Evolutionary conservation across 1,284 basidiomycete species (phyloP), one percentile per base, ranked within the genome.

Genomic region (Rhodofomes roseus): DNA sequence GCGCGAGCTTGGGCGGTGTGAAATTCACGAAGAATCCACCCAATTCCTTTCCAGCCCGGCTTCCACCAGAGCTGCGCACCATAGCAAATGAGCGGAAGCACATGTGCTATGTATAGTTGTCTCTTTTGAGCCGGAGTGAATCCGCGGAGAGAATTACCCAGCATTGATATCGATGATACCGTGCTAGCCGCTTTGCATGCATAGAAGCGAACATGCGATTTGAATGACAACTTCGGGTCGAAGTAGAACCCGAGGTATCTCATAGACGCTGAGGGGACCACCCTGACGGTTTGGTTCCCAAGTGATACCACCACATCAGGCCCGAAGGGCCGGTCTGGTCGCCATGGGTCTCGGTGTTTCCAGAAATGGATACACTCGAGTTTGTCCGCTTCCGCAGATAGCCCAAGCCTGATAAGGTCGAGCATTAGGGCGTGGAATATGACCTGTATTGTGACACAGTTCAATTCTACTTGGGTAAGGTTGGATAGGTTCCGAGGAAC

Each of bases 71-170:
- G 57, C 18, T 60, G 58, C 0, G 56, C 59, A 4, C 65, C 65
- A 34, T 67, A 65, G 1, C 71, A 67, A 43, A 77, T 66, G 16
- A 73, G 65, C 0, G 75, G 71, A 2, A 71, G 29, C 0, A 78
- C 65, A 50, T 71, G 72, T 0, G 72, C 60, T 2, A 64, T 63
- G 66, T 74, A 77, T n/a, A n/a, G n/a, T n/a, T n/a, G n/a, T n/a
- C n/a, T n/a, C n/a, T n/a, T n/a, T n/a, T n/a, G n/a, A n/a, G n/a
- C n/a, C n/a, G n/a, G n/a, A n/a, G n/a, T n/a, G n/a, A n/a, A n/a
- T n/a, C n/a, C n/a, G n/a, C n/a, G n/a, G n/a, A n/a, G n/a, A n/a
- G n/a, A n/a, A n/a, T n/a, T n/a, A n/a, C n/a, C n/a, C n/a, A n/a
- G n/a, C n/a, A n/a, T n/a, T n/a, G n/a, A n/a, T n/a, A n/a, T n/a